These are phyloP conservation scores for Chrysanthemum lavandulifolium DNA, from an alignment of 129 eudicot genomes.

Conservation along the genomic window DNA sequence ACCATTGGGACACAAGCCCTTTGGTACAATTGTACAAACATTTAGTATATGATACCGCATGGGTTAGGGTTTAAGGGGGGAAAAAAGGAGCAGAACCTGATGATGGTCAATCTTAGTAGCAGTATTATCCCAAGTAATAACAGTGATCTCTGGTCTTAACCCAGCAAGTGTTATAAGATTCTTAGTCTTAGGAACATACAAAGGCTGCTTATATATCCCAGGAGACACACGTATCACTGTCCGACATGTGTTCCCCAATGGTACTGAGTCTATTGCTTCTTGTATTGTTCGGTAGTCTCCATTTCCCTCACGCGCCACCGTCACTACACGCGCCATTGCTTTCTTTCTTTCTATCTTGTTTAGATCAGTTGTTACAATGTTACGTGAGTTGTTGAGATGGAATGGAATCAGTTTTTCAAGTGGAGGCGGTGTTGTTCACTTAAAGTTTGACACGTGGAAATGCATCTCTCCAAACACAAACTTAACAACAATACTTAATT, in stretches of 20 bases:
- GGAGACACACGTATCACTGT: constrained; percentile 77
- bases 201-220: constrained; percentile 68
- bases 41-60: too few relatives aligned
- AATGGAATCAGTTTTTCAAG: too few relatives aligned
- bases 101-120: constrained; percentile 82
- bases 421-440: too few relatives aligned
- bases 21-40: too few relatives aligned
- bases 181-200: constrained; percentile 80
- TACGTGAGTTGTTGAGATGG: too few relatives aligned
- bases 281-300: constrained; percentile 72
- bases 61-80: neutral
- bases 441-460: too few relatives aligned
- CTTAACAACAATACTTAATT: too few relatives aligned
- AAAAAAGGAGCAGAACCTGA: constrained; percentile 39
- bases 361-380: neutral
- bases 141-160: constrained; percentile 60
- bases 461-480: too few relatives aligned
- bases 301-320: constrained; percentile 64
- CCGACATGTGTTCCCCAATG: constrained; percentile 65
- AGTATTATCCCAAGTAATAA: constrained; percentile 76
- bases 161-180: constrained; percentile 79
- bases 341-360: neutral
- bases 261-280: constrained; percentile 79
- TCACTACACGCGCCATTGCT: constrained; percentile 42
- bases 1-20: too few relatives aligned